Base-by-base conservation (phyloP, 345 rosid genomes). In the Reutealis trisperma region DNA sequence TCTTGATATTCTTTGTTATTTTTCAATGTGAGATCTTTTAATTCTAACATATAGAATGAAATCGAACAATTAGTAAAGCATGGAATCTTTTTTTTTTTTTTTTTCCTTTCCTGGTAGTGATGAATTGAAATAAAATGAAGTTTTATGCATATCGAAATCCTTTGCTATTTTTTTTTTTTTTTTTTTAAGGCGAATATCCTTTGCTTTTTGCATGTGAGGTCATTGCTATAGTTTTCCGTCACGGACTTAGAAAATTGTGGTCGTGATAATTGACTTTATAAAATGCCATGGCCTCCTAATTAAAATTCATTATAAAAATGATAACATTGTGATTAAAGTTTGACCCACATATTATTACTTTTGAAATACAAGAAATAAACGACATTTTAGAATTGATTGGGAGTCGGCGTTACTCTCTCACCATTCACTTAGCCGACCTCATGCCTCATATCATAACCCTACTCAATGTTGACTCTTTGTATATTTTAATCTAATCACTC, bases 171-270 rank as follows among this genome's bases (percentile, higher is more conserved):
- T 34, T 34, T 37, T 37, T 5, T 3, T 37, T 3, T 37, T 37
- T 37, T 37, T 37, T 37, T 37, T 37, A 4, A 5, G 41, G 41
- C 5, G 6, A 37, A 37, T 5, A 37, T 37, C 41, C 41, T 57
- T 37, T 25, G 13, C 42, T 42, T 59, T 6, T 25, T 42, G 57
- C 41, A 59, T 72, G 75, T 22, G 55, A 14, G 32, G 27, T 24
- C 32, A 11, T 5, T 6, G 37, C 15, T 10, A 61, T 18, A n/a
- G 52, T 25, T 57, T 34, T 11, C 10, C 44, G 61, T 76, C 68
- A 76, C 61, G 79, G 68, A 27, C 67, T 27, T 59, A 37, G 25
- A 49, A 9, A 25, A 44, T 18, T 58, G 8, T 27, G 60, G 58
- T 62, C 15, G 65, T 59, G 21, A 52, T 54, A 47, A 30, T 6